A percentile compares a stretch with the other conserved stretches of the same genome.
Conservation (phyloP, 768 basidiomycete genomes). For the Dacryopinax spathularia region DNA sequence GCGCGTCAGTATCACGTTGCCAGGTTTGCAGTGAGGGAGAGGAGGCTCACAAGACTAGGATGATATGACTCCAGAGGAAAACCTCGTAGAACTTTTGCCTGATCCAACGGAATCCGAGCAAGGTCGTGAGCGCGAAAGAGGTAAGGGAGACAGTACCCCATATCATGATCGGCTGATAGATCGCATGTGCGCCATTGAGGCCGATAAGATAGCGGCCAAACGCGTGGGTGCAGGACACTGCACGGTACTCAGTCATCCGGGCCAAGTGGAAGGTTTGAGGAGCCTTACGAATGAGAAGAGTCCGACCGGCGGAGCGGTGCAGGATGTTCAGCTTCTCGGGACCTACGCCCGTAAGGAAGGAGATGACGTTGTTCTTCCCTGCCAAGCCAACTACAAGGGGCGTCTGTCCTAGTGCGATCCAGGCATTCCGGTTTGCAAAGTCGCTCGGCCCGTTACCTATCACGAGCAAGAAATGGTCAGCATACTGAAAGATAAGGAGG, state of each 20-base stretch:
- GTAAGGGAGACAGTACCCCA: background rate
- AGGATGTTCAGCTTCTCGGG: slow-evolving; percentile 47
- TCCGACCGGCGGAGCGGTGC: slow-evolving; percentile 31
- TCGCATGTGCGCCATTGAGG: background rate
- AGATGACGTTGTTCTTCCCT: slow-evolving; percentile 44
- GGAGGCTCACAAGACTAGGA: background rate
- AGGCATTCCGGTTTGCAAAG: slow-evolving; percentile 29
- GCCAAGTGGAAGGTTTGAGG: background rate
- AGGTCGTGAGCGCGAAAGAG: background rate
- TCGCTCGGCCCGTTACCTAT: background rate
- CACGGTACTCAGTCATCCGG: background rate
- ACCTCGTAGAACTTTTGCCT: background rate
- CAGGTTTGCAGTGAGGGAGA: background rate
- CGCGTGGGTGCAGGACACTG: background rate
- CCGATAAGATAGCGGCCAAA: background rate
- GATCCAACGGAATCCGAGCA: background rate
- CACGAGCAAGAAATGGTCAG: background rate
- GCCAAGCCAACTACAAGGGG: slow-evolving; percentile 46
- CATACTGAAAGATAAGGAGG: background rate
- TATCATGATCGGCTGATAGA: background rate
- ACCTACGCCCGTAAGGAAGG: slow-evolving; percentile 24
- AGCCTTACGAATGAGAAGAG: slow-evolving; percentile 24
- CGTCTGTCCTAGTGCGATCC: slow-evolving; percentile 35
- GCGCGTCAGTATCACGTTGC: background rate
- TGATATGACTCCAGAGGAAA: background rate